Evolutionary conservation across 2,329 filamentous ascomycete genomes (phyloP), one percentile per base, ranked within the genome.

Genomic region (Neopestalotiopsis rosae): DNA sequence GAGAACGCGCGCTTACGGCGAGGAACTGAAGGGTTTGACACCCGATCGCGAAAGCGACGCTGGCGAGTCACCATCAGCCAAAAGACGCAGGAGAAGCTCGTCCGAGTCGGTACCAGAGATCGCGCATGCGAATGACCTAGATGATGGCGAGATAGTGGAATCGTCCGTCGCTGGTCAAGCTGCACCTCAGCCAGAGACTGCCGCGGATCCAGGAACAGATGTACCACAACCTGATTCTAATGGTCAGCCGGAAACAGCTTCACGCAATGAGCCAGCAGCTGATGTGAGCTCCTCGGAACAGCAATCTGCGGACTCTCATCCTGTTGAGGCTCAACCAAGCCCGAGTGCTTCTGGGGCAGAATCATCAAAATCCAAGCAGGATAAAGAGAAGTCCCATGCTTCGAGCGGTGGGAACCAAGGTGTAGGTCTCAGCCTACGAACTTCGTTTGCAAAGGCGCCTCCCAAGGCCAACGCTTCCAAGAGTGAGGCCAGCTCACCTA

Each of bases 81-180:
- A 79, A 67, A 78, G 72, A 67, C 72, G 66, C 67, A 78, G 72
- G 66, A 62, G 57, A 34, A 59, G 57, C 30, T 67, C 65, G 52
- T 66, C 57, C 13, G n/a, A 68, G 42, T 49, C 52, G n/a, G 65
- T 67, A 34, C 61, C 56, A 65, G 69, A 69, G 38, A 67, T 69
- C 62, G 70, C 71, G 20, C 52, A 61, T 4, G 71, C 74, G 32
- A 76, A 75, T 42, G 70, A 72, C 59, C 65, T 78, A 40, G 79
- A 79, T 24, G 77, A 80, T 66, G 79, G 77, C 63, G 78, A 80
- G 72, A 77, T 77, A 72, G 73, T 76, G 71, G 78, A 68, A 56
- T 34, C 45, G 28, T 45, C 49, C 12, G 52, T 42, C 2, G 42
- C 49, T 34, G 24, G 34, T 40, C 34, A 68, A 61, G 45, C 49